Conservation (phyloP, 371 early-diverging fungal genomes). For the Batrachochytrium dendrobatidis region DNA sequence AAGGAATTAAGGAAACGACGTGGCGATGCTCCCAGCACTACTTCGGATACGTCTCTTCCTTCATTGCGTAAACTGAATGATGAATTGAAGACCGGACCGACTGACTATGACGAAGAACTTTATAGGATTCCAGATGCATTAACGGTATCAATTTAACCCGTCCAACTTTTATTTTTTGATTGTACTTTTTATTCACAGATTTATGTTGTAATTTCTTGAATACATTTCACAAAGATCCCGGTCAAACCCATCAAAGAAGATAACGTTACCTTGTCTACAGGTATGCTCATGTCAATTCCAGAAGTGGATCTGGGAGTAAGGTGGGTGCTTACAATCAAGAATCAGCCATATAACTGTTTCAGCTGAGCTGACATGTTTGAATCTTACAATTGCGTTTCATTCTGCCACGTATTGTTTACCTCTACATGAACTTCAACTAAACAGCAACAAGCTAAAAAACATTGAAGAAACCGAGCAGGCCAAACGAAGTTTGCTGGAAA, state of each 20-base stretch:
- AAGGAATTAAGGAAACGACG: conserved; percentile 58
- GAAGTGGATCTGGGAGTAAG: conserved; percentile 86
- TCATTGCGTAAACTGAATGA: conserved; percentile 33
- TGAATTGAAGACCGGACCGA: conserved; percentile 12
- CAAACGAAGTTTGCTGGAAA: conserved; percentile 52
- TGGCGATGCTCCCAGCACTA: conserved; percentile 23
- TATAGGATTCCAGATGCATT: conserved; percentile 58
- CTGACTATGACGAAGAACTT: conserved; percentile 52
- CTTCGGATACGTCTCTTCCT: conserved; percentile 10
- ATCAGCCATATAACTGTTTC: too few relatives aligned
- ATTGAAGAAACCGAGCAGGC: conserved; percentile 82
- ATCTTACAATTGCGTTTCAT: too few relatives aligned
- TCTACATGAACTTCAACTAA: neutral
- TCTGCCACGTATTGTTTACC: too few relatives aligned
- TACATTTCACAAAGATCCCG: neutral
- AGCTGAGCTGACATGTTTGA: too few relatives aligned
- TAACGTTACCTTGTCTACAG: conserved; percentile 75
- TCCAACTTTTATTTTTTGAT: too few relatives aligned
- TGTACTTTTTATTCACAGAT: neutral
- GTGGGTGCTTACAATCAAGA: conserved; percentile 44
- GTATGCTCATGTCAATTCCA: conserved; percentile 89
- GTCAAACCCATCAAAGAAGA: conserved; percentile 65
- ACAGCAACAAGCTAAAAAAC: conserved; percentile 63
- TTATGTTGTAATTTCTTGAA: conserved; percentile 4
- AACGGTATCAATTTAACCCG: conserved; percentile 30